Evolutionary conservation across 495 filamentous ascomycete species (phyloP).

Genomic region (Trichocladium uniseriatum): DNA sequence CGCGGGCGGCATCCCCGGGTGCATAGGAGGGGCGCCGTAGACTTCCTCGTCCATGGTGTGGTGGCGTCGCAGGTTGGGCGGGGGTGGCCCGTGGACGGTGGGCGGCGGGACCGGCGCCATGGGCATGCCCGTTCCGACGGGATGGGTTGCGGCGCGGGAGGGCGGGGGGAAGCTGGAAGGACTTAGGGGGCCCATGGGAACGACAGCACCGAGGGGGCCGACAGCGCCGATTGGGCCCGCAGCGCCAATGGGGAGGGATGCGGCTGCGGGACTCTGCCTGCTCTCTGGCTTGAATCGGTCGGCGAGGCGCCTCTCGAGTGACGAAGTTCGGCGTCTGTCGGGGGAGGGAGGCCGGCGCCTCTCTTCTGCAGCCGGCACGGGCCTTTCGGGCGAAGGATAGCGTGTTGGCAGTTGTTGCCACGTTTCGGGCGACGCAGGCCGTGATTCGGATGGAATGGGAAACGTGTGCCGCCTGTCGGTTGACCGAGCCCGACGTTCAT

Average conservation of each 20-base stretch:
- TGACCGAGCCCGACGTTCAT: slow-evolving; percentile 6
- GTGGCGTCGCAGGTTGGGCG: slow-evolving; percentile 23
- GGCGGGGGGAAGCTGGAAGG: slow-evolving; percentile 16
- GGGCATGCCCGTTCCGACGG: slow-evolving; percentile 22
- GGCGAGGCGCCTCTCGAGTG: slow-evolving; percentile 37
- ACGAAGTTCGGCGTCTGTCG: slow-evolving; percentile 23
- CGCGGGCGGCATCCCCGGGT: slow-evolving; percentile 9
- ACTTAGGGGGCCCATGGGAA: slow-evolving; percentile 16
- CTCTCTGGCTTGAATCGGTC: slow-evolving; percentile 37
- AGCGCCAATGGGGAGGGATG: slow-evolving; percentile 9
- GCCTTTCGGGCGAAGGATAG: slow-evolving; percentile 9
- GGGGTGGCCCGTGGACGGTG: slow-evolving; percentile 14
- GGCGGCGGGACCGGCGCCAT: slow-evolving; percentile 23
- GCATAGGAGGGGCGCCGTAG: slow-evolving; percentile 5
- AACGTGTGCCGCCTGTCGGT: slow-evolving; percentile 17
- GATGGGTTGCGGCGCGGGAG: slow-evolving; percentile 20
- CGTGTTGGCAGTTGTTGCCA: slow-evolving; percentile 12
- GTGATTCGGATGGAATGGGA: slow-evolving; percentile 16
- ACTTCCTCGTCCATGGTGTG: slow-evolving; percentile 37
- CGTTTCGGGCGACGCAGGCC: slow-evolving; percentile 15
- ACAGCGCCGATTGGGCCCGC: slow-evolving; percentile 12
- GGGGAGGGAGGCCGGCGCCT: slow-evolving; percentile 13
- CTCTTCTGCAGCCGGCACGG: slow-evolving; percentile 3
- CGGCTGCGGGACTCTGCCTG: slow-evolving; percentile 14
- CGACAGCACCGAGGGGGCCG: slow-evolving; percentile 9